Conservation (phyloP, 129 eudicot species). For the Ambrosia trifida region DNA sequence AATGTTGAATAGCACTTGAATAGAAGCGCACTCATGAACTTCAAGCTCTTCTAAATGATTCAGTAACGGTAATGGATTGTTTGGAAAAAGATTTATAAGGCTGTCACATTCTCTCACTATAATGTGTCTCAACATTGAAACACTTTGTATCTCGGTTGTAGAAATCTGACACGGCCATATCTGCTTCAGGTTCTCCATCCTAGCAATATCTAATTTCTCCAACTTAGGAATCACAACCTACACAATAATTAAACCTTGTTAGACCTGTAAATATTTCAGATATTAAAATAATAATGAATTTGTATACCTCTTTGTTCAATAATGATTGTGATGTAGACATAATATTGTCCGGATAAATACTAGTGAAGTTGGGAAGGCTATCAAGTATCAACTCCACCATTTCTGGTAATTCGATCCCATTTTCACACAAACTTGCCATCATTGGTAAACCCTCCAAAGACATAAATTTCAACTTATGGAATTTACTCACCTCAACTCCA, state of each 20-base stretch:
- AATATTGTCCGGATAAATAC: neutral
- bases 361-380: neutral
- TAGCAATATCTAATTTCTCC: too few relatives aligned
- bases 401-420: neutral
- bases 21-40: neutral
- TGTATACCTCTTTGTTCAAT: neutral
- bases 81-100: neutral
- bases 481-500: neutral
- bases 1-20: conserved; percentile 9
- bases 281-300: neutral
- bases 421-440: conserved; percentile 9
- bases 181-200: neutral
- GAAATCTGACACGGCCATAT: neutral
- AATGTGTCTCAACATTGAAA: neutral
- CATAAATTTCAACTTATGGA: neutral
- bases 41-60: neutral
- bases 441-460: neutral
- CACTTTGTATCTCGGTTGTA: neutral
- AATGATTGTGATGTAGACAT: neutral
- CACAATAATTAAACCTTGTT: neutral
- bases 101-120: neutral
- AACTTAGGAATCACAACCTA: too few relatives aligned
- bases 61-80: neutral
- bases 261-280: neutral
- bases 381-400: neutral